phyloP scores from a whole-genome alignment of 2,329 filamentous ascomycete genomes.

The Venturia oleaginea region DNA sequence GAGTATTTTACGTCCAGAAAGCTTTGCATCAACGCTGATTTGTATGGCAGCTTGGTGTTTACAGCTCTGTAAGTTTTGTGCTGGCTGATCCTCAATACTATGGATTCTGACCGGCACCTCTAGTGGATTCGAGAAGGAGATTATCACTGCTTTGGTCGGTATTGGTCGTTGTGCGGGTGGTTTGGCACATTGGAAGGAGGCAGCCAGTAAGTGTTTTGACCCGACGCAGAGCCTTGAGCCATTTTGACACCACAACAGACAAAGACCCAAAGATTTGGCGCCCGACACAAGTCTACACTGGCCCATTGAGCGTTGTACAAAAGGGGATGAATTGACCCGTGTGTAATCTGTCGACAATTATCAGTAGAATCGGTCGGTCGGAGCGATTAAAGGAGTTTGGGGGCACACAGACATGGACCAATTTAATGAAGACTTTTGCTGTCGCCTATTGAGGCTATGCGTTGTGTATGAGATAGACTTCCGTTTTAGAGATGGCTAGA shows the following conservation, averaged over 20 bases:
- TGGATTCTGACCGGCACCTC: background rate
- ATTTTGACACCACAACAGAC: background rate
- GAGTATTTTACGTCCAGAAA: slow-evolving; percentile 29
- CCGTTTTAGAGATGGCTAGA: background rate
- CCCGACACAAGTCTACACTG: background rate
- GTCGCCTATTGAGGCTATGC: background rate
- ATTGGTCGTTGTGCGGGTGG: background rate
- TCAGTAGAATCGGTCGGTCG: background rate
- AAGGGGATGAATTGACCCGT: no score
- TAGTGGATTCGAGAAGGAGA: background rate
- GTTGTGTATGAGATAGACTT: background rate
- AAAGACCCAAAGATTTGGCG: slow-evolving; percentile 1
- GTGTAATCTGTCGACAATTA: no score
- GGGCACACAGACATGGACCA: background rate
- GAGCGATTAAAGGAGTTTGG: background rate
- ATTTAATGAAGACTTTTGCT: background rate
- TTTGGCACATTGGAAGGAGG: slow-evolving; percentile 2
- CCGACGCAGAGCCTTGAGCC: background rate
- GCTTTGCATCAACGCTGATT: slow-evolving; percentile 36
- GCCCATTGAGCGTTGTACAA: background rate
- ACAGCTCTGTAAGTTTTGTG: slow-evolving; percentile 28
- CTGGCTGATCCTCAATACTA: background rate
- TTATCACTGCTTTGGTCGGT: background rate
- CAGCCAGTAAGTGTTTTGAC: background rate
- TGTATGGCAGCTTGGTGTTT: slow-evolving; percentile 37